Evolutionary conservation across 169 alveolate species (phyloP).

Genomic region (Babesia ovis): DNA sequence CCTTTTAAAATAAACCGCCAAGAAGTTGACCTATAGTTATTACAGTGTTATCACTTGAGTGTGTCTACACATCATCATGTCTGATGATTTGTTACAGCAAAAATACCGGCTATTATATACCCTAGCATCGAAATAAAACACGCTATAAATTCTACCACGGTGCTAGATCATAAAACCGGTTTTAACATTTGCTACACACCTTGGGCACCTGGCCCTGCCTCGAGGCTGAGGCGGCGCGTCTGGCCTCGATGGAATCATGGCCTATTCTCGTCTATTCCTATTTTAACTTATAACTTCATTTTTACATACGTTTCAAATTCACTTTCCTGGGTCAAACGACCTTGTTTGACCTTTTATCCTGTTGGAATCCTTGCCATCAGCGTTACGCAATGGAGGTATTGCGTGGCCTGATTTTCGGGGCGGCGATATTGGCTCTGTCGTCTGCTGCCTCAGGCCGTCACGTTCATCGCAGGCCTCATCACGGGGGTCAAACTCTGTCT

Average conservation of each 20-base stretch:
- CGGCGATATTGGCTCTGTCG: not conserved
- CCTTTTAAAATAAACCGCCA: too few relatives aligned
- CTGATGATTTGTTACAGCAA: too few relatives aligned
- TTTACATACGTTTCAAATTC: too few relatives aligned
- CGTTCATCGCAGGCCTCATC: not conserved
- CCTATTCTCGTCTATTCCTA: too few relatives aligned
- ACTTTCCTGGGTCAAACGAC: too few relatives aligned
- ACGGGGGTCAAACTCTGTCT: not conserved
- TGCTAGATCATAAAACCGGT: not conserved
- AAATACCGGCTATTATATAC: too few relatives aligned
- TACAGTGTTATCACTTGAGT: too few relatives aligned
- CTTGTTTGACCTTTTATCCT: not conserved
- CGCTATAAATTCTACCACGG: too few relatives aligned
- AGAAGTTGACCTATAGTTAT: too few relatives aligned
- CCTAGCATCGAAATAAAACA: too few relatives aligned
- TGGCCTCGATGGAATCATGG: not conserved
- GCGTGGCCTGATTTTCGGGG: not conserved
- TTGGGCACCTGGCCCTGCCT: not conserved
- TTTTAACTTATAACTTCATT: too few relatives aligned
- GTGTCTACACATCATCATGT: too few relatives aligned
- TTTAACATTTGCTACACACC: not conserved
- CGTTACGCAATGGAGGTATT: not conserved
- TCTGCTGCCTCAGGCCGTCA: not conserved
- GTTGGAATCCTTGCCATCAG: constrained; percentile 1
- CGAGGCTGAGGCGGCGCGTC: not conserved